Evolutionary conservation across 2,329 filamentous ascomycete genomes (phyloP), one percentile per base, ranked within the genome.

Genomic region (Orbilia blumenaviensis): DNA sequence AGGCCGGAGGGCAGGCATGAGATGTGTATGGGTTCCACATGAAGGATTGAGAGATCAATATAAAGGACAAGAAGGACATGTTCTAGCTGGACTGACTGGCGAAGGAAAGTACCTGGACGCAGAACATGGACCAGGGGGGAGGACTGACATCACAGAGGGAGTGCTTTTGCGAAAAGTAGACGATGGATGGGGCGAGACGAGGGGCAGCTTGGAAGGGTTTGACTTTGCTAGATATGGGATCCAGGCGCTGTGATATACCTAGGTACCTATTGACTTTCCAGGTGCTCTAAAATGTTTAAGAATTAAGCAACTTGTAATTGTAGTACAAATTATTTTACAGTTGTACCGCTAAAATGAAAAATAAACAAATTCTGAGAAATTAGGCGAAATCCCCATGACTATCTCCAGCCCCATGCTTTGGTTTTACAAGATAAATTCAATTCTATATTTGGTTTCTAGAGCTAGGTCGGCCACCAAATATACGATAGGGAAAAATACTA

Each of bases 11-110:
- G 95, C 95, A 0, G 94, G 94, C 0, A 98, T 98, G 94, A 89
- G 94, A 79, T 93, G 96, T 10, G 86, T 97, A 0, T 99, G 95
- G 95, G 91, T 89, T 79, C 95, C 95, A 23, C 93, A 98, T 83
- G 88, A 89, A 0, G 92, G 89, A 81, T 84, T 99, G 62, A 86
- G 91, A 83, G 85, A 88, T 62, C 92, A 94, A 82, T 96, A 92
- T 80, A 84, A 61, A 42, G 93, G 91, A 0, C 87, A 90, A 46
- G 93, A 97, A 84, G 87, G 87, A 9, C 88, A 93, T 81, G 92
- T 99, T 1, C 84, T 99, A 21, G 94, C 95, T 0, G 95, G 94
- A 0, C 84, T 89, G 79, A 93, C 91, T 23, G 92, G 91, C 0
- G 89, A 91, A 83, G 90, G 89, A 77, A 87, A 87, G 7, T 69